Evolutionary conservation across 164 flowering plant species (phyloP).

Genomic region (grape (Vitis vinifera)): ASM3070453v1 NC_081817.1:9657501-9658000

Average conservation of each 20-base stretch:
- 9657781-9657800: conserved; percentile 1
- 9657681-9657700: neutral
- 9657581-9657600: neutral
- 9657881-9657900: neutral
- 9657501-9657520: neutral
- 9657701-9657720: neutral
- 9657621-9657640: too few species aligned
- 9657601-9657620: too few species aligned
- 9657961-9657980: neutral
- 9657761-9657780: neutral
- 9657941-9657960: conserved; percentile 4
- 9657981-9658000: neutral
- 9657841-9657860: neutral
- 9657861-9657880: neutral
- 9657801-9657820: neutral
- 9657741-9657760: neutral
- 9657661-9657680: neutral
- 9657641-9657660: neutral
- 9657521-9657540: neutral
- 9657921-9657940: neutral
- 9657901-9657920: conserved; percentile 3
- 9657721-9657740: neutral
- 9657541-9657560: neutral
- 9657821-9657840: neutral
- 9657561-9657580: neutral